Conservation (phyloP, 2,329 filamentous ascomycete species). For the Exserohilum turcica region DNA sequence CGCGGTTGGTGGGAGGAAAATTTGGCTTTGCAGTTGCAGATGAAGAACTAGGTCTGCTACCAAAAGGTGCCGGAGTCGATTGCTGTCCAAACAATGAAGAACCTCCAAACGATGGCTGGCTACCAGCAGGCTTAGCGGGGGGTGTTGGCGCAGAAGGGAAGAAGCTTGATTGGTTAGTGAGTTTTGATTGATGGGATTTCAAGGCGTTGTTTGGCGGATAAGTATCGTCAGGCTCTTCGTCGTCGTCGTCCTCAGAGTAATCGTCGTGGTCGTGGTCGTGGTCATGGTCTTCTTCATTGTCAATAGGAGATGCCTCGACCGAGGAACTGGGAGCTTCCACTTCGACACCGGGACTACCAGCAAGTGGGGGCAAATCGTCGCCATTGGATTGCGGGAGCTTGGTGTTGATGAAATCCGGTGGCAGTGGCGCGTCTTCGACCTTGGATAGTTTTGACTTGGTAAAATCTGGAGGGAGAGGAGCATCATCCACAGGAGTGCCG, state of each 20-base stretch:
- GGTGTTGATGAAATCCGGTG: conserved; percentile 41
- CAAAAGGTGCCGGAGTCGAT: conserved; percentile 17
- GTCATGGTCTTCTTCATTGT: conserved; percentile 35
- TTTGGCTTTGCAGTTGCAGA: conserved; percentile 35
- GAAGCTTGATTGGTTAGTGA: conserved; percentile 31
- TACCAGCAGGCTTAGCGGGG: conserved; percentile 17
- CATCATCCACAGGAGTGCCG: conserved; percentile 37
- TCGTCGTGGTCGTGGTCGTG: conserved; percentile 39
- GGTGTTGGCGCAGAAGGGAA: conserved; percentile 42
- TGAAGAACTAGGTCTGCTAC: conserved; percentile 1
- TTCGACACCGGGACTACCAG: conserved; percentile 55
- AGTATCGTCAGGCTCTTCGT: conserved; percentile 52
- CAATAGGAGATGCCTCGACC: conserved; percentile 39
- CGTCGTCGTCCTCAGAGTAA: conserved; percentile 37
- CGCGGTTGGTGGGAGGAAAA: conserved; percentile 56
- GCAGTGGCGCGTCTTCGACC: conserved; percentile 43
- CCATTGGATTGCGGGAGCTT: conserved; percentile 37
- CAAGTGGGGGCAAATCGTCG: conserved; percentile 53
- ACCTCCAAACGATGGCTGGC: conserved; percentile 4
- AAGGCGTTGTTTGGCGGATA: conserved; percentile 28
- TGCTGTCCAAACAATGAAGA: conserved; percentile 28
- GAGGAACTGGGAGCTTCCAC: conserved; percentile 46
- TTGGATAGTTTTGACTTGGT: conserved; percentile 33
- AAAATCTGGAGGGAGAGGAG: conserved; percentile 48
- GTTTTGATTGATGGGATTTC: conserved; percentile 22